Base-by-base conservation (phyloP, 768 basidiomycete genomes). In the Tylopilus vinaceipallidus region DNA sequence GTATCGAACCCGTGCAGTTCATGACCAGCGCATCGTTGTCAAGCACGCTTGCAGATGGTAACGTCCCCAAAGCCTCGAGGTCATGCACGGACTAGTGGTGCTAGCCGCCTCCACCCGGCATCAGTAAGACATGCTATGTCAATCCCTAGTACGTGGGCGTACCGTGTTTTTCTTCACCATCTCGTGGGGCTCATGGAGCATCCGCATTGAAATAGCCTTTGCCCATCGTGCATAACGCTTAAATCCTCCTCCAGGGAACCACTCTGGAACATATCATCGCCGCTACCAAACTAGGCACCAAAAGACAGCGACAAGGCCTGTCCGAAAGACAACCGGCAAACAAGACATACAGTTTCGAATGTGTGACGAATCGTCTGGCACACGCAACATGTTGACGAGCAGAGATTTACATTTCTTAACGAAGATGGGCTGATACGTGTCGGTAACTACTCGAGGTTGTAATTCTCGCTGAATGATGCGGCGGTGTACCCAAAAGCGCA, bases 41-140 rank as follows among this genome's bases (percentile, higher is more conserved):
- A 6, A 37, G 32, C 4, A 23, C 41, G 8, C 30, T 29, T 9
- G 32, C 19, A 10, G 40, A 24, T 23, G 36, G 29, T 3, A 45
- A 22, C 2, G 42, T 23, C 17, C 34, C 47, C 26, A 56, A n/a
- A 41, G 24, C 20, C 54, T 45, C 14, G 47, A 49, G 4, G 73
- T 75, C 45, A 77, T 74, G 2, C 73, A 77, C 5, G 72, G 57
- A 12, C 60, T 36, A 67, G 24, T 63, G 0, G 47, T 56, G 6
- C 69, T 69, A 8, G 60, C 50, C 13, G 58, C 65, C 72, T 75
- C 12, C 32, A 17, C n/a, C 8, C 35, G 11, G 11, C 20, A 33
- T 16, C 34, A 37, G 19, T 11, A 2, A 29, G 46, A 12, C 14
- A 9, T 17, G 16, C 13, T n/a, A 45, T 19, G 36, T 13, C 26